A percentile compares a stretch with the other conserved stretches of the same genome.
These are phyloP conservation scores for Solanum habrochaites DNA, from an alignment of 257 asterid genomes.

Conservation along the genomic window DNA sequence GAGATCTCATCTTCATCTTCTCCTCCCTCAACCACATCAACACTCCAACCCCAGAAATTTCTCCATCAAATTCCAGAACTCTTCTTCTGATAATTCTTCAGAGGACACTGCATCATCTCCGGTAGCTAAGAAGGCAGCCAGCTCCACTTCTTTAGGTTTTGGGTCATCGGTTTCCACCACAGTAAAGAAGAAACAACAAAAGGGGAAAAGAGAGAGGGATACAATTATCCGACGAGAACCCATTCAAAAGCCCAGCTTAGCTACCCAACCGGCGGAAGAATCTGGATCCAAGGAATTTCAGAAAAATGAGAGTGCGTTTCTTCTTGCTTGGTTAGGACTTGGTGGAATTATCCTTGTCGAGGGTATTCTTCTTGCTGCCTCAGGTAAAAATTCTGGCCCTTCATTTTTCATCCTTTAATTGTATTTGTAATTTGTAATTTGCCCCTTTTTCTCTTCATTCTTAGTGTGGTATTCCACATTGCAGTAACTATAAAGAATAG, in stretches of 20 bases:
- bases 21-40: background rate
- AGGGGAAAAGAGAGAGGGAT: slow-evolving; percentile 50
- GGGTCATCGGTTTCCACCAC: slow-evolving; percentile 35
- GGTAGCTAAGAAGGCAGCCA: slow-evolving; percentile 18
- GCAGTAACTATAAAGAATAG: background rate
- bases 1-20: slow-evolving; percentile 29
- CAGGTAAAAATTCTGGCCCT: slow-evolving; percentile 31
- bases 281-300: slow-evolving; percentile 35
- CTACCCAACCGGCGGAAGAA: slow-evolving; percentile 36
- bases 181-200: slow-evolving; percentile 40
- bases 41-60: slow-evolving; percentile 11
- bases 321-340: slow-evolving; percentile 87
- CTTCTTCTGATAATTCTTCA: slow-evolving; percentile 24
- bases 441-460: background rate
- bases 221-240: slow-evolving; percentile 65
- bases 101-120: slow-evolving; percentile 15
- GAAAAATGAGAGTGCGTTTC: slow-evolving; percentile 72
- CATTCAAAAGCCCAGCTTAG: slow-evolving; percentile 40
- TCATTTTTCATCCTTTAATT: background rate
- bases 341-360: slow-evolving; percentile 57
- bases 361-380: slow-evolving; percentile 78
- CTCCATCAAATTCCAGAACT: slow-evolving; percentile 31
- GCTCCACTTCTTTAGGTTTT: slow-evolving; percentile 51
- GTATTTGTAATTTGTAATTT: background rate
- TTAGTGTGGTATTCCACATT: background rate